Conservation (phyloP, 768 basidiomycete genomes). For the Phaeolepiota aurea region DNA sequence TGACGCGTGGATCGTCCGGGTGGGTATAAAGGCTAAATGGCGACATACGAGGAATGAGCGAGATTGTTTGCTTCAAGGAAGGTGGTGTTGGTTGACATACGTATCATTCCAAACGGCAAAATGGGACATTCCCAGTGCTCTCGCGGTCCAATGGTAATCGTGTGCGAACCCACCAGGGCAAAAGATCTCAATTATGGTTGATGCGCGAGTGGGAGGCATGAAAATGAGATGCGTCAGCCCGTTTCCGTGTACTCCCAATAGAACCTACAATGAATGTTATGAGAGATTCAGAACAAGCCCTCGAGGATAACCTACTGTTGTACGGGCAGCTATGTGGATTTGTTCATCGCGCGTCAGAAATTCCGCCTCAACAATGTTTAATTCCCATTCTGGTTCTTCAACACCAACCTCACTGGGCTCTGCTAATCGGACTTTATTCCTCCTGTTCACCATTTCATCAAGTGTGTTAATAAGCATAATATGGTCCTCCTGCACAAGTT, state of each 20-base stretch:
- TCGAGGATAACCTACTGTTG: conserved; percentile 47
- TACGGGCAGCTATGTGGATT: conserved; percentile 50
- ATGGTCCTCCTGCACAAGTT: conserved; percentile 50
- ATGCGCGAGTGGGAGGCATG: conserved; percentile 69
- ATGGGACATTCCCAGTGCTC: conserved; percentile 66
- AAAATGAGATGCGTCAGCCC: conserved; percentile 80
- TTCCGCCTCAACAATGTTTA: conserved; percentile 56
- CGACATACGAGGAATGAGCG: conserved; percentile 12
- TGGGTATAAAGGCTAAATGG: no score
- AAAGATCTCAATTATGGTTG: conserved; percentile 83
- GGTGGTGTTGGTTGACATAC: conserved; percentile 23
- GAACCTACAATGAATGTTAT: conserved; percentile 31
- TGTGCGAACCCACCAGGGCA: conserved; percentile 75
- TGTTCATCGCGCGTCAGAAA: conserved; percentile 70
- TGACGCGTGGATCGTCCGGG: conserved; percentile 35
- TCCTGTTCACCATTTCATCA: conserved; percentile 35
- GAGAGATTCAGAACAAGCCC: background rate
- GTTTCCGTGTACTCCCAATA: conserved; percentile 73
- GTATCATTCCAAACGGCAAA: conserved; percentile 79
- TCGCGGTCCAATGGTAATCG: conserved; percentile 80
- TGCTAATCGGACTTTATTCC: no score
- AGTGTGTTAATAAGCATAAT: conserved; percentile 42
- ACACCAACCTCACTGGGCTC: no score
- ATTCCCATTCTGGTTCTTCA: conserved; percentile 44
- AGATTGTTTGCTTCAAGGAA: background rate